Conservation (phyloP, 2,329 filamentous ascomycete genomes). For the Camillea tinctor region DNA sequence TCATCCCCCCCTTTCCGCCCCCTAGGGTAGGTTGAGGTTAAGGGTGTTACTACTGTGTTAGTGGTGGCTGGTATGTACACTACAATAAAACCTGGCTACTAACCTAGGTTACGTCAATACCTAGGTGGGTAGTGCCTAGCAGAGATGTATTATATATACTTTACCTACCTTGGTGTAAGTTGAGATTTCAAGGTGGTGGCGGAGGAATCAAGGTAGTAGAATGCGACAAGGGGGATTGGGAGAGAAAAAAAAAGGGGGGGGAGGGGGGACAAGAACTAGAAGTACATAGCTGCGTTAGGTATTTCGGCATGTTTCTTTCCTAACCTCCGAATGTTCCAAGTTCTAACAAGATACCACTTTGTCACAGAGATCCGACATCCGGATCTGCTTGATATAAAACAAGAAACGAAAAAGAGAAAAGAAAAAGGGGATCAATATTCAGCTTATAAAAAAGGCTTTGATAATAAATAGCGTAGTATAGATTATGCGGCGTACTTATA, state of each 20-base stretch:
- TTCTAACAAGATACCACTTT: background rate
- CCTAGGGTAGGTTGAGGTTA: no score
- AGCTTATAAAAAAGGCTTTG: background rate
- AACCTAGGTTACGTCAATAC: no score
- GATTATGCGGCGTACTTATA: background rate
- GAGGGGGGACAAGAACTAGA: no score
- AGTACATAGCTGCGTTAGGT: background rate
- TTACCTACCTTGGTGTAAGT: no score
- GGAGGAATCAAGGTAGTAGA: background rate
- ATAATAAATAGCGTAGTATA: no score
- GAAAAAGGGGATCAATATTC: background rate
- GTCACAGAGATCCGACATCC: background rate
- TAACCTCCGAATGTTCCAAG: background rate
- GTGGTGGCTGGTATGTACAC: constrained; percentile 1
- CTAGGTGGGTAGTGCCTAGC: no score
- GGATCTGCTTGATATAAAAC: background rate
- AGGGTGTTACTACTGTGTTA: background rate
- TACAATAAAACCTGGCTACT: no score
- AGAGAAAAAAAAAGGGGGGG: no score
- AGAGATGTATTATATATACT: no score
- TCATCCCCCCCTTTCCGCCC: no score
- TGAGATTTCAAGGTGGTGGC: background rate
- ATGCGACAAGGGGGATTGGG: background rate
- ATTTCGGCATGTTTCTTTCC: background rate
- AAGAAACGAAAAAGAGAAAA: background rate